Conservation (phyloP, 2,329 filamentous ascomycete genomes). For the Pyricularia grisea region DNA sequence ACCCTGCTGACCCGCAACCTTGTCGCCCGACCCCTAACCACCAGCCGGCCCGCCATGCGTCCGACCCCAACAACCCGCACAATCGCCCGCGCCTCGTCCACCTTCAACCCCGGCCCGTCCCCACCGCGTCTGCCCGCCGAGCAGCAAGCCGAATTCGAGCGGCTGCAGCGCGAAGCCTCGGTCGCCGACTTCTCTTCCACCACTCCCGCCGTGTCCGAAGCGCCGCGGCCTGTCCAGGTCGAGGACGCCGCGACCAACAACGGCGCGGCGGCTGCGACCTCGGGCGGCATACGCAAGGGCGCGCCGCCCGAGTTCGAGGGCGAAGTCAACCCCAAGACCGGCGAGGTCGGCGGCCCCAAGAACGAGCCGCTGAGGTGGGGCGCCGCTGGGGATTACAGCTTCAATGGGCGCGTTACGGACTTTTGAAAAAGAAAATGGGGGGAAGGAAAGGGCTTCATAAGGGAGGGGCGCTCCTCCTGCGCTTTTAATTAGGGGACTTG, state of each 20-base stretch:
- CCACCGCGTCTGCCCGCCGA: slow-evolving; percentile 81
- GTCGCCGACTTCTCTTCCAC: slow-evolving; percentile 14
- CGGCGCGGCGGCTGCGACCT: slow-evolving; percentile 33
- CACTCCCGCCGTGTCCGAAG: slow-evolving; percentile 13
- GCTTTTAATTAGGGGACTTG: too few relatives aligned
- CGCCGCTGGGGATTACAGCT: slow-evolving; percentile 70
- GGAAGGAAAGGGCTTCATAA: background rate
- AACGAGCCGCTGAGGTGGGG: slow-evolving; percentile 94
- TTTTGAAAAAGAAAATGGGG: slow-evolving; percentile 35
- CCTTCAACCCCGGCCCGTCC: slow-evolving; percentile 48
- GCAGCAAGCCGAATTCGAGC: slow-evolving; percentile 85
- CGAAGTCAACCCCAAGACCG: slow-evolving; percentile 84
- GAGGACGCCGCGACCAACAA: slow-evolving; percentile 45
- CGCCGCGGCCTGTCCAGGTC: slow-evolving; percentile 24
- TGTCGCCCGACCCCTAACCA: background rate
- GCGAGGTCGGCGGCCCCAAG: slow-evolving; percentile 93
- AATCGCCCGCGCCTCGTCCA: slow-evolving; percentile 16
- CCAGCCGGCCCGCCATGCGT: background rate
- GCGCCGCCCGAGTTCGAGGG: slow-evolving; percentile 88
- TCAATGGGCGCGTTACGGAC: slow-evolving; percentile 89
- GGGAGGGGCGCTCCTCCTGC: too few relatives aligned
- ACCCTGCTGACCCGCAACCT: background rate
- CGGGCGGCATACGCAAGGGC: slow-evolving; percentile 59
- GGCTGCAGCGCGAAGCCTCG: slow-evolving; percentile 58
- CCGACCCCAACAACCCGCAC: background rate